Evolutionary conservation across 2,329 filamentous ascomycete genomes (phyloP).

Genomic region (Fusarium illudens): DNA sequence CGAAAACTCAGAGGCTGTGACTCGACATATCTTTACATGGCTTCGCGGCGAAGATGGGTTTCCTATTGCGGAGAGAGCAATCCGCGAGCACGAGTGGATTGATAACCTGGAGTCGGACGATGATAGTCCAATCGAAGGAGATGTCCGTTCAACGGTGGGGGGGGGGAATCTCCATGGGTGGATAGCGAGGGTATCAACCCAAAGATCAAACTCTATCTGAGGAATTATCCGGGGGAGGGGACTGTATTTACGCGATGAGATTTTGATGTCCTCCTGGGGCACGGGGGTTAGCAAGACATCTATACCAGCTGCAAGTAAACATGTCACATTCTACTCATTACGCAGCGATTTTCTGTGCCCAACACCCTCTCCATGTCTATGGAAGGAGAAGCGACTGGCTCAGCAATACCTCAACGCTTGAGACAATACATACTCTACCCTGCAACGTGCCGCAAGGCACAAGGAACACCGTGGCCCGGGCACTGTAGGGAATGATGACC

Average conservation of each 20-base stretch:
- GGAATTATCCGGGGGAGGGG: background rate
- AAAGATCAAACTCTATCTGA: slow-evolving; percentile 4
- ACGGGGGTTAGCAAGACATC: too few species aligned
- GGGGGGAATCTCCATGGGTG: slow-evolving; percentile 10
- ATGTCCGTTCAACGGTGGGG: slow-evolving; percentile 14
- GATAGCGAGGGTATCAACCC: slow-evolving; percentile 6
- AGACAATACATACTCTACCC: background rate
- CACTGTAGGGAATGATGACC: background rate
- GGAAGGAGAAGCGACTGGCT: too few species aligned
- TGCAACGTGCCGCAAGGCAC: background rate
- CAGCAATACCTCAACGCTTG: background rate
- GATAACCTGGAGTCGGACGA: slow-evolving; percentile 41
- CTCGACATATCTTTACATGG: slow-evolving; percentile 43
- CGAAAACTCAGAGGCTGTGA: slow-evolving; percentile 34
- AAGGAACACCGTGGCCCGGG: background rate
- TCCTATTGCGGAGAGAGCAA: slow-evolving; percentile 39
- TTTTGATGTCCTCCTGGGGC: background rate
- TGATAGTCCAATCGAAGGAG: slow-evolving; percentile 15
- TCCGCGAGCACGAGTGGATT: slow-evolving; percentile 44
- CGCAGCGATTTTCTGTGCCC: background rate
- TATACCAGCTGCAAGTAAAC: too few species aligned
- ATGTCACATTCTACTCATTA: background rate
- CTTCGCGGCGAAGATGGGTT: slow-evolving; percentile 41
- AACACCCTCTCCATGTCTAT: background rate
- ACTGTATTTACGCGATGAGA: background rate